Conservation (phyloP, 352 stramenopile species). For the Lagenidium giganteum region DNA sequence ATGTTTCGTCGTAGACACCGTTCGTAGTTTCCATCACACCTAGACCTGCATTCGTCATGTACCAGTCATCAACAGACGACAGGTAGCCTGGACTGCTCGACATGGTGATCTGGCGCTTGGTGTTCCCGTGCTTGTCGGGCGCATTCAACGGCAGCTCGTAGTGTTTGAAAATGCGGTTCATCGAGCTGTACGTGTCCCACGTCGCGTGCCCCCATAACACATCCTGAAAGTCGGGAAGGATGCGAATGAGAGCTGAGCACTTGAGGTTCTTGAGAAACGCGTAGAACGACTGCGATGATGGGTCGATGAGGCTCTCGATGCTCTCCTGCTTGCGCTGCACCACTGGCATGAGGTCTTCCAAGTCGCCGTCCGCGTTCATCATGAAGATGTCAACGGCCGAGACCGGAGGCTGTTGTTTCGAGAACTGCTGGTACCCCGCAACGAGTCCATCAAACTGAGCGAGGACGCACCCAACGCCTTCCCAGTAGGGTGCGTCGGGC, state of each 20-base stretch:
- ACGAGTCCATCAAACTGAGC: constrained; percentile 51
- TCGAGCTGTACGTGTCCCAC: constrained; percentile 66
- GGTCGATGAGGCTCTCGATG: constrained; percentile 1
- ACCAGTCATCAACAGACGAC: constrained; percentile 79
- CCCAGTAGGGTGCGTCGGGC: constrained; percentile 30
- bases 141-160: constrained; percentile 55
- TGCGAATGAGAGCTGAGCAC: constrained; percentile 71
- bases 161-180: constrained; percentile 81
- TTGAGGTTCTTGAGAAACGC: constrained; percentile 49
- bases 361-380: constrained; percentile 48
- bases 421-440: constrained; percentile 30
- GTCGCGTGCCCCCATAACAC: constrained; percentile 65
- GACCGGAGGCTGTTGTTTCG: constrained; percentile 9
- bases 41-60: constrained; percentile 50
- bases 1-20: constrained; percentile 39
- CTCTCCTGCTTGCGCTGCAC: constrained; percentile 13
- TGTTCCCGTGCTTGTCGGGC: constrained; percentile 1
- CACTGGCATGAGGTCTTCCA: constrained; percentile 43
- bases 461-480: constrained; percentile 22
- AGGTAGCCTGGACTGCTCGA: constrained; percentile 73
- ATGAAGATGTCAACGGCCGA: constrained; percentile 42
- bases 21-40: constrained; percentile 73
- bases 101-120: constrained; percentile 49
- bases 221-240: constrained; percentile 48
- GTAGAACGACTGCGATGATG: constrained; percentile 25